Conservation (phyloP, 306 rosid genomes). For the Datisca glomerata region DNA sequence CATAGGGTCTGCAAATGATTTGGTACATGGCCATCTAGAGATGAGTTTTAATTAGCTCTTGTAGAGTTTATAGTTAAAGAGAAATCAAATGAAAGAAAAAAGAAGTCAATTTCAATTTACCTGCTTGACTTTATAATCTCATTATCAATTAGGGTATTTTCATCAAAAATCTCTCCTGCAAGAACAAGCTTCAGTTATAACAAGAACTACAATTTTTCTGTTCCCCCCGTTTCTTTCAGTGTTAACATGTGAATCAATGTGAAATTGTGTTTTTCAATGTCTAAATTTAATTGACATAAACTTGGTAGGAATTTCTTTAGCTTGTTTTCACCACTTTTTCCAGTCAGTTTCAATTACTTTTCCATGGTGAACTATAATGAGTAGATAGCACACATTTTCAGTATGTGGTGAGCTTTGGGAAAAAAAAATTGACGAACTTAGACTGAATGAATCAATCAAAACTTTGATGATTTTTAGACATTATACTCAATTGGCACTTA, state of each 20-base stretch:
- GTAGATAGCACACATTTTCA: too few species aligned
- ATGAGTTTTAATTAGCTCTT: slow-evolving; percentile 1
- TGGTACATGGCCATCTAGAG: slow-evolving; percentile 37
- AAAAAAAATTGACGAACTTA: too few species aligned
- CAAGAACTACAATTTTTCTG: neutral
- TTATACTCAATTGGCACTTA: too few species aligned
- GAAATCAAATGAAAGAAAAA: neutral
- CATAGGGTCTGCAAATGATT: slow-evolving; percentile 40
- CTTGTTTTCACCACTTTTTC: too few species aligned
- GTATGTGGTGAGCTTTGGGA: too few species aligned
- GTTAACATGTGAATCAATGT: neutral
- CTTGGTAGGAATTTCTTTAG: too few species aligned
- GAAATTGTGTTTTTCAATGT: neutral
- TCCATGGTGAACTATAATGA: too few species aligned
- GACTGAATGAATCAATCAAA: too few species aligned
- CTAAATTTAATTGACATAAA: too few species aligned
- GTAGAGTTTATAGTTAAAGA: too few species aligned
- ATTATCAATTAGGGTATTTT: slow-evolving; percentile 11
- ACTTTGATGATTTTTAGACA: too few species aligned
- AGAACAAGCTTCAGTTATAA: slow-evolving; percentile 2
- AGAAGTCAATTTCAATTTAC: slow-evolving; percentile 10
- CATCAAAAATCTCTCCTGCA: slow-evolving; percentile 38
- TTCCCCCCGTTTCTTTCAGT: neutral
- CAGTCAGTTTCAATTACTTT: too few species aligned
- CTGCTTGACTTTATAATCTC: slow-evolving; percentile 45